Evolutionary conservation across 1,139 yeast genomes (phyloP), one percentile per base, ranked within the genome.

Genomic region (Geotrichum aggregatum): DNA sequence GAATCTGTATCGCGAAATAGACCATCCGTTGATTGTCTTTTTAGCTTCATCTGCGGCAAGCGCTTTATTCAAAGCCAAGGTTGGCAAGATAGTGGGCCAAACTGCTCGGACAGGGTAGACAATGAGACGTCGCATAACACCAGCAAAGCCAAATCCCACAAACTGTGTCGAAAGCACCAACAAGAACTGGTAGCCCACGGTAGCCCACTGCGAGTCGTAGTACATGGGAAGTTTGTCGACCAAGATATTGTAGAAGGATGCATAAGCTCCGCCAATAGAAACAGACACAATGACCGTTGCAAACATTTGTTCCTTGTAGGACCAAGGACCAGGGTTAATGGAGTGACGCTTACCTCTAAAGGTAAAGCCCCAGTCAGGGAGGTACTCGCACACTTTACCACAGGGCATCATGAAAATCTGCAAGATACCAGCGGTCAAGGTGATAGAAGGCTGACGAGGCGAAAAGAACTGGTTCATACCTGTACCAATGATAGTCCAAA

Each of bases 231-330:
- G 55, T 52, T 71, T 72, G 59, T 72, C 75, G 40, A 68, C 71
- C 46, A 70, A 66, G 49, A 76, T 51, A 56, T 76, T 55, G 69
- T 69, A 55, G 73, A 70, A 41, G 21, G 58, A 68, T 21, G 72
- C 75, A 54, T 76, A 74, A 8, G 57, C 57, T 16, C 55, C 55
- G 24, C 57, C 55, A 24, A 55, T 55, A 26, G 62, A 53, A 31
- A 59, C 60, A 24, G 54, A 51, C 42, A 59, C 54, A 34, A 60
- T 59, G 40, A 60, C 50, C 1, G 84, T 76, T 2, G 80, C 70
- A 56, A 80, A 70, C 83, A 80, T 80, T 70, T 83, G 87, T 62
- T 84, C 91, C 64, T 84, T 84, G 62, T 71, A 76, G 33, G 76
- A 71, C 85, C 87, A 84, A 7, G 82, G 81, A 13, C 83, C 83